phyloP scores from a whole-genome alignment of 2,329 filamentous ascomycete species.

The Chaetoscypha palmicola region DNA sequence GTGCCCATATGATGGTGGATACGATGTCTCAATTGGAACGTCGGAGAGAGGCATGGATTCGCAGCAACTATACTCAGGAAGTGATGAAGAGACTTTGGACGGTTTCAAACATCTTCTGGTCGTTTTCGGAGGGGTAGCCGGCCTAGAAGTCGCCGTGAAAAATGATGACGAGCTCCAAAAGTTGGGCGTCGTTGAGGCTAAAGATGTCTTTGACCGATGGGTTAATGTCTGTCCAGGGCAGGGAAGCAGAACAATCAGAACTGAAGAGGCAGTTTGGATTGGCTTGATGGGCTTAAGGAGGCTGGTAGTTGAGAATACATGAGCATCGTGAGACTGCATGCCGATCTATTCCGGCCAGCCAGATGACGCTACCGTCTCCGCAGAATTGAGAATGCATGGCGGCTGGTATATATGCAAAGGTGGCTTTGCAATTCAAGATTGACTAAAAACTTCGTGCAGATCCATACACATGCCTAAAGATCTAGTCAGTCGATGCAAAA shows the following conservation, averaged over 20 bases:
- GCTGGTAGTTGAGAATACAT: conserved; percentile 35
- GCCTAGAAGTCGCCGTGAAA: conserved; percentile 67
- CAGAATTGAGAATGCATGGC: too few species aligned
- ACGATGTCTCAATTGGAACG: conserved; percentile 77
- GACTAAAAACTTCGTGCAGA: too few species aligned
- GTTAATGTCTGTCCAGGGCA: conserved; percentile 74
- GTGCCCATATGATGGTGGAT: conserved; percentile 66
- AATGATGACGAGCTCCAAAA: conserved; percentile 50
- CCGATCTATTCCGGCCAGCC: too few species aligned
- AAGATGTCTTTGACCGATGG: conserved; percentile 77
- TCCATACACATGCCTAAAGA: too few species aligned
- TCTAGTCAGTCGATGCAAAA: too few species aligned
- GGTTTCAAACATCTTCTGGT: conserved; percentile 66
- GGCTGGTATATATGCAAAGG: too few species aligned
- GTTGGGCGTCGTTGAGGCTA: conserved; percentile 53
- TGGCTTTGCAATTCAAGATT: too few species aligned
- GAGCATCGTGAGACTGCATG: too few species aligned
- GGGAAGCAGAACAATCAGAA: conserved; percentile 74
- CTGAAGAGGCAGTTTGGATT: conserved; percentile 77
- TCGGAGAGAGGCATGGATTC: conserved; percentile 60
- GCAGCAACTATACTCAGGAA: conserved; percentile 26
- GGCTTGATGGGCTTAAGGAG: conserved; percentile 62
- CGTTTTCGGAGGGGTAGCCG: conserved; percentile 74
- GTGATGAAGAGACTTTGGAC: conserved; percentile 22
- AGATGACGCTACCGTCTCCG: too few species aligned